Percentiles rank a stretch among this genome's conserved stretches.
These are phyloP conservation scores for Tetraselmis striata DNA, from an alignment of 139 green algal genomes.

Conservation along the genomic window DNA sequence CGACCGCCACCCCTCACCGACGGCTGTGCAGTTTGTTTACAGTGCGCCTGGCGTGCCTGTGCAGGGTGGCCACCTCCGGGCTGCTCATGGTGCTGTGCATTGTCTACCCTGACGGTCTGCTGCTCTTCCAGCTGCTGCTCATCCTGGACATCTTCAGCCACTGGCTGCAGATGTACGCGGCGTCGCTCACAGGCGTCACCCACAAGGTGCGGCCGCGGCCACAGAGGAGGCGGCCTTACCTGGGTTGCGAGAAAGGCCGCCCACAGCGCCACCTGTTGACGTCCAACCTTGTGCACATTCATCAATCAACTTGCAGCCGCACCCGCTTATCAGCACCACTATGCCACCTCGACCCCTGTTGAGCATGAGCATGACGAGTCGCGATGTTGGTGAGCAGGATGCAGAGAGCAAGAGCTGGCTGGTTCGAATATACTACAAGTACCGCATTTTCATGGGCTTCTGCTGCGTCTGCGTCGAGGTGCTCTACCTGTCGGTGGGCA, in stretches of 20 bases:
- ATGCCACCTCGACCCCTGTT: not conserved
- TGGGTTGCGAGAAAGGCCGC: conserved; percentile 11
- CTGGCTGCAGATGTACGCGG: conserved; percentile 89
- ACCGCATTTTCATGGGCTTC: conserved; percentile 92
- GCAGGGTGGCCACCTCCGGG: conserved; percentile 77
- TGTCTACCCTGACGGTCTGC: conserved; percentile 42
- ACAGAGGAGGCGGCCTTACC: not conserved
- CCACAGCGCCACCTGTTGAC: not conserved
- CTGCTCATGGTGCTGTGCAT: conserved; percentile 73
- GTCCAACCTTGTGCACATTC: not conserved
- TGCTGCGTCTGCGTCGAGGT: conserved; percentile 88
- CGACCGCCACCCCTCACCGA: not conserved
- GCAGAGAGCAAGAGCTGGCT: conserved; percentile 52
- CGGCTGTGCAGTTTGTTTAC: too few relatives aligned
- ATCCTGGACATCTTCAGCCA: conserved; percentile 91
- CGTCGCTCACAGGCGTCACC: conserved; percentile 49
- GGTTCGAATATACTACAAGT: conserved; percentile 83
- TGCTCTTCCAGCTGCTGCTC: conserved; percentile 61
- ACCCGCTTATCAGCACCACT: not conserved
- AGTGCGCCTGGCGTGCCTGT: too few relatives aligned
- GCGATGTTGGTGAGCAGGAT: conserved; percentile 44
- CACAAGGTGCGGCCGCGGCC: conserved; percentile 70
- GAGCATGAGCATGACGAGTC: conserved; percentile 3
- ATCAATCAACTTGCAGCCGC: not conserved
- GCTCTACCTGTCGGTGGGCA: conserved; percentile 45